A percentile compares a stretch with the other conserved stretches of the same genome.
Conservation (phyloP, 2,329 filamentous ascomycete genomes). For the Cercospora brassicicola region DNA sequence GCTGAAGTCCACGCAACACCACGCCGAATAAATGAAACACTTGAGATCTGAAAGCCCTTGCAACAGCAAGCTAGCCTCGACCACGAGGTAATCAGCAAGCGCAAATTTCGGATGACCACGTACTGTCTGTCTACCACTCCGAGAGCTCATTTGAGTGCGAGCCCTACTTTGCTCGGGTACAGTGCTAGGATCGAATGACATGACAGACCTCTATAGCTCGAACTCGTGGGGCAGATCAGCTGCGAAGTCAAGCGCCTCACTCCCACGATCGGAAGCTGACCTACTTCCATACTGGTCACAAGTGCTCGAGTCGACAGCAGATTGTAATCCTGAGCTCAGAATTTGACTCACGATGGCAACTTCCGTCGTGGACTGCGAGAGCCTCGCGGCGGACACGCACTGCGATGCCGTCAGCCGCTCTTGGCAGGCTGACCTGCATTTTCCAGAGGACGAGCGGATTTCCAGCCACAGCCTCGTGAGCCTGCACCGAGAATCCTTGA, state of each 20-base stretch:
- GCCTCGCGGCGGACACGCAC: neutral
- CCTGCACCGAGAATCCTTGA: neutral
- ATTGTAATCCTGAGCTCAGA: neutral
- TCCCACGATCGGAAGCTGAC: neutral
- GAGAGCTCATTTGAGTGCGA: neutral
- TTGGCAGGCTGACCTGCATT: neutral
- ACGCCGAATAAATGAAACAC: neutral
- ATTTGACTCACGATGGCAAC: neutral
- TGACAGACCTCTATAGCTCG: neutral
- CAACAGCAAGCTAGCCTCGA: neutral
- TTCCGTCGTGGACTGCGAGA: neutral
- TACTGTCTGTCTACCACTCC: neutral
- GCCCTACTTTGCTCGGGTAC: neutral
- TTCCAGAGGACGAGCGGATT: neutral
- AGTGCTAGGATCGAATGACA: neutral
- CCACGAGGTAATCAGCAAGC: neutral
- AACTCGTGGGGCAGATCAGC: neutral
- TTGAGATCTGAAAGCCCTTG: neutral
- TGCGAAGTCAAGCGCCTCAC: neutral
- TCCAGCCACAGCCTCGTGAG: neutral
- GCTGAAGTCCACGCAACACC: conserved; percentile 1
- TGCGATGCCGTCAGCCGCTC: neutral
- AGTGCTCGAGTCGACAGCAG: neutral
- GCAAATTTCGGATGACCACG: neutral
- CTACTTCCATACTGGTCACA: neutral